These are phyloP conservation scores for Phaffomyces thermotolerans DNA, from an alignment of 805 yeast genomes.

Conservation along the genomic window DNA sequence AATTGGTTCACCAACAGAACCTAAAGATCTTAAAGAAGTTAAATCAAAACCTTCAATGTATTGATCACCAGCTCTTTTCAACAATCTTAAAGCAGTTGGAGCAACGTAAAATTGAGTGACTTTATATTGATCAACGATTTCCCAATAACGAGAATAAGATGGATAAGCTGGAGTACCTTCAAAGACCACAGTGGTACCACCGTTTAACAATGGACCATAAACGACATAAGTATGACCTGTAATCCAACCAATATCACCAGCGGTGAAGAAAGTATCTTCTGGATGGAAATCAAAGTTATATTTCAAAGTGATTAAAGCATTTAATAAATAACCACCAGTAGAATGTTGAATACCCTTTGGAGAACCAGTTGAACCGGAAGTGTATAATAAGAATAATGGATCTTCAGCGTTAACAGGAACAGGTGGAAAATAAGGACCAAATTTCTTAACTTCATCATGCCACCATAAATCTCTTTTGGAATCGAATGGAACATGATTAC, in stretches of 20 bases:
- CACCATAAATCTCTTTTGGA: constrained; percentile 66
- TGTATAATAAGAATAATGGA: constrained; percentile 71
- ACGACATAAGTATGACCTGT: constrained; percentile 82
- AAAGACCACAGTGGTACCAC: constrained; percentile 73
- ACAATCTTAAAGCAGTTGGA: constrained; percentile 73
- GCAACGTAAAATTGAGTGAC: constrained; percentile 80
- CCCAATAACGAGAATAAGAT: constrained; percentile 73
- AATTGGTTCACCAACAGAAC: constrained; percentile 84
- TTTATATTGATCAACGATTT: constrained; percentile 60
- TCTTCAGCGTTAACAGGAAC: constrained; percentile 74
- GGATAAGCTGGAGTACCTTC: constrained; percentile 90
- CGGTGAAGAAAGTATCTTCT: constrained; percentile 72
- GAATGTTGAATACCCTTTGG: constrained; percentile 84
- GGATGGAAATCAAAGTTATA: constrained; percentile 72
- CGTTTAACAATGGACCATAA: constrained; percentile 71
- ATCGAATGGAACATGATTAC: constrained; percentile 43
- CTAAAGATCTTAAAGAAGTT: constrained; percentile 58
- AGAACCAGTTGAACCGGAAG: constrained; percentile 84
- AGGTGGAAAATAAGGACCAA: constrained; percentile 65
- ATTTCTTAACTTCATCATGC: constrained; percentile 62
- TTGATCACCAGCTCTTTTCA: constrained; percentile 66
- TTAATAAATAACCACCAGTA: constrained; percentile 72
- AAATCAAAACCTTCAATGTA: constrained; percentile 57
- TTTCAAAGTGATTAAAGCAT: constrained; percentile 66
- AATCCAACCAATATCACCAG: constrained; percentile 91